Conservation (phyloP, 2,329 filamentous ascomycete species). For the Paramyrothecium roridum region DNA sequence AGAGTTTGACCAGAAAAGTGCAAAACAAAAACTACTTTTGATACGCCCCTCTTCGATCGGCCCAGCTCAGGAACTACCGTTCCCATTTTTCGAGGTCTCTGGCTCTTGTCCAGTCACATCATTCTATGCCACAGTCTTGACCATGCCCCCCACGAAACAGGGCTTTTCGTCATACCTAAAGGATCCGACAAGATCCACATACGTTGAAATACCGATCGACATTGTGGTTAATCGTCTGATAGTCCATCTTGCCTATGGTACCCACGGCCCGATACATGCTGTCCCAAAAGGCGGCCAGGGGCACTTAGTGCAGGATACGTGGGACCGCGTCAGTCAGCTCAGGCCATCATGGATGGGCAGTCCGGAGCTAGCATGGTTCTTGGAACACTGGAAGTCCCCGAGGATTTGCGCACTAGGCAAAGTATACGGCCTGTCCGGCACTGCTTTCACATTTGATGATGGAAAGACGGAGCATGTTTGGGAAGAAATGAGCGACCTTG, state of each 20-base stretch:
- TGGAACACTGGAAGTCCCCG: neutral
- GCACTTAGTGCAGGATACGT: neutral
- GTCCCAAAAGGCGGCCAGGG: neutral
- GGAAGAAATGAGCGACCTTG: neutral
- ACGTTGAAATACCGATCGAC: slow-evolving; percentile 8
- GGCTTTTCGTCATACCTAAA: neutral
- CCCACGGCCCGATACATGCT: neutral
- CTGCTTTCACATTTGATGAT: neutral
- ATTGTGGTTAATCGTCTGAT: neutral
- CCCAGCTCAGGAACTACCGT: neutral
- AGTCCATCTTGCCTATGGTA: neutral
- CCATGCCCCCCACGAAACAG: neutral
- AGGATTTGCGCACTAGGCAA: neutral
- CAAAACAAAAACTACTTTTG: neutral
- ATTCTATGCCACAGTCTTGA: neutral
- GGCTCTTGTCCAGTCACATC: neutral
- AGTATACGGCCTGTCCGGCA: neutral
- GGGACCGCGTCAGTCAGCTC: neutral
- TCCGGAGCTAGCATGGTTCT: neutral
- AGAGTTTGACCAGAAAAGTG: neutral
- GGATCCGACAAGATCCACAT: neutral
- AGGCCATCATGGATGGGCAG: neutral
- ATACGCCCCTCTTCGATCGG: neutral
- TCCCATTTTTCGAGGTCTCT: neutral
- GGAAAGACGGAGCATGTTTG: neutral